These are phyloP conservation scores for Fomitopsis pinicola DNA, from an alignment of 1,284 basidiomycete species.

Conservation along the genomic window DNA sequence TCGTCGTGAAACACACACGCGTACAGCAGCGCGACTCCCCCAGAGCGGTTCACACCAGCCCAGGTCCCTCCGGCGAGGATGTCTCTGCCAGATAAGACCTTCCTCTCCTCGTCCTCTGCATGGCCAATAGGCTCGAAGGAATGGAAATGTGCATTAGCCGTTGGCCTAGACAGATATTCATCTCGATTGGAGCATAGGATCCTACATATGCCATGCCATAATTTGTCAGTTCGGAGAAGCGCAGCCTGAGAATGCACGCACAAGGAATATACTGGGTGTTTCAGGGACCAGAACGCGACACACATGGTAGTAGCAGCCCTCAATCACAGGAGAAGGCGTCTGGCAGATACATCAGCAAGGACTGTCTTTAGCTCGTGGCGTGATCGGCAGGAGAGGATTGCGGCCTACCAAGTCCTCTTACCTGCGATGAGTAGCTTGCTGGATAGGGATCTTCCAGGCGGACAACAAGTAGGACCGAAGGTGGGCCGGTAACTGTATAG, in stretches of 20 bases:
- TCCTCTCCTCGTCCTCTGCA: conserved; percentile 20
- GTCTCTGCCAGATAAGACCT: conserved; percentile 71
- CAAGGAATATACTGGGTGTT: conserved; percentile 74
- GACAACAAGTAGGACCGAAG: background rate
- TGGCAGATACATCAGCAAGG: background rate
- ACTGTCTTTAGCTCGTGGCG: background rate
- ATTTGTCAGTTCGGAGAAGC: conserved; percentile 4
- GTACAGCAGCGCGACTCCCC: conserved; percentile 67
- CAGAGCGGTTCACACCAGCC: conserved; percentile 64
- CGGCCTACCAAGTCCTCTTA: background rate
- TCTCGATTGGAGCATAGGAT: conserved; percentile 76
- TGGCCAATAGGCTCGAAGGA: conserved; percentile 34
- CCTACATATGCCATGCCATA: conserved; percentile 31
- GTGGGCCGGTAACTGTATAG: background rate
- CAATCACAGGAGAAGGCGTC: background rate
- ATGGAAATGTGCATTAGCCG: conserved; percentile 56
- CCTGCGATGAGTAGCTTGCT: background rate
- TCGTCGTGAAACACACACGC: conserved; percentile 21
- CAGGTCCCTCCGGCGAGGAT: conserved; percentile 70
- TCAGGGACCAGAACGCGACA: conserved; percentile 69
- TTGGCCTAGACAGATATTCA: conserved; percentile 66
- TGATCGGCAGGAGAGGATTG: background rate
- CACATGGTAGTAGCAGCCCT: conserved; percentile 47
- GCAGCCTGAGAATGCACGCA: conserved; percentile 36
- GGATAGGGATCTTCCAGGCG: background rate